Evolutionary conservation across 2,329 filamentous ascomycete species (phyloP).

Genomic region (Pyrenochaeta sp.): DNA sequence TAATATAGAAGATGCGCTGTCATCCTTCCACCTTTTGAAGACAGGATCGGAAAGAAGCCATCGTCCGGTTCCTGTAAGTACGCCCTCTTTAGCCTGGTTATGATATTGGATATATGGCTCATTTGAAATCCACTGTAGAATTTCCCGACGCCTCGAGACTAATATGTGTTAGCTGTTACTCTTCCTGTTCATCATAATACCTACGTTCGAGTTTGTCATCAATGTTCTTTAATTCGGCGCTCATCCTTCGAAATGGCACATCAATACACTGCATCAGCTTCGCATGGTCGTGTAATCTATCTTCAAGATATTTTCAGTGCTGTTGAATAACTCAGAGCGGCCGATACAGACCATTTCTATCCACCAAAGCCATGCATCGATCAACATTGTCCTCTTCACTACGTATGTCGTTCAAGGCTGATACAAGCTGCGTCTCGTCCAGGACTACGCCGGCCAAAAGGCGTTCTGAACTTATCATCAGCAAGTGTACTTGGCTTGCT

Average conservation of each 20-base stretch:
- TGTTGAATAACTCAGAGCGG: too few species aligned
- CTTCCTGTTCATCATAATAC: neutral
- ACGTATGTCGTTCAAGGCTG: too few species aligned
- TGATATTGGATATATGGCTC: constrained; percentile 21
- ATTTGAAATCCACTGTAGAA: constrained; percentile 19
- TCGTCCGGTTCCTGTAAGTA: constrained; percentile 18
- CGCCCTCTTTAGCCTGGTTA: constrained; percentile 13
- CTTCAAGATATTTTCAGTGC: neutral
- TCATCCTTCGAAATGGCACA: neutral
- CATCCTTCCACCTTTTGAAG: constrained; percentile 37
- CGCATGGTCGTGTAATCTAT: neutral
- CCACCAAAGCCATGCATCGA: too few species aligned
- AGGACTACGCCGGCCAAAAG: neutral
- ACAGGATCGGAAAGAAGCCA: constrained; percentile 22
- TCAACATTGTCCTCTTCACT: too few species aligned
- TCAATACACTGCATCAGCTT: neutral
- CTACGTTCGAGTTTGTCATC: neutral
- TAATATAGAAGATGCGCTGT: constrained; percentile 42
- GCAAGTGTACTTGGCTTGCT: neutral
- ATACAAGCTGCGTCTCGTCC: too few species aligned
- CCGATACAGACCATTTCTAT: too few species aligned
- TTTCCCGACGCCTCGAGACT: constrained; percentile 2
- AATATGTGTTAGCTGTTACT: neutral
- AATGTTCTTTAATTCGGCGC: neutral
- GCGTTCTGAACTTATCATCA: neutral